Evolutionary conservation across 176 grass and related monocot species (phyloP).

Genomic region (Pharus latifolius): DNA sequence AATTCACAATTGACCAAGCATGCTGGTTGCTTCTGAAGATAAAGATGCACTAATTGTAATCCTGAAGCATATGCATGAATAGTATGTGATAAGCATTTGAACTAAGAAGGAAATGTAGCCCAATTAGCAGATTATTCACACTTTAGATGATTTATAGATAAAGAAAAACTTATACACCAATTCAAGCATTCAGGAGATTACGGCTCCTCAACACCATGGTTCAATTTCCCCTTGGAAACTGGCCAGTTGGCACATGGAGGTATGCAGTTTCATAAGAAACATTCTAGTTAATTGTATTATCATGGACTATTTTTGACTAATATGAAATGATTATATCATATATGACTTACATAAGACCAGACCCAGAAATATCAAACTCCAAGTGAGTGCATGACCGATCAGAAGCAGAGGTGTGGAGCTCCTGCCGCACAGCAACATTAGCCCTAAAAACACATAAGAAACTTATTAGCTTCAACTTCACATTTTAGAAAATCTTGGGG

Average conservation of each 20-base stretch:
- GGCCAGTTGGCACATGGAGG: too few species aligned
- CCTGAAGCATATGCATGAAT: too few species aligned
- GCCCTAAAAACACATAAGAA: conserved; percentile 34
- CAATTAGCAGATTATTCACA: neutral
- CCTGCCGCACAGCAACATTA: conserved; percentile 57
- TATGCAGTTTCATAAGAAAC: neutral
- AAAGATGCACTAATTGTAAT: too few species aligned
- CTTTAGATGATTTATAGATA: neutral
- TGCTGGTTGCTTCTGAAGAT: too few species aligned
- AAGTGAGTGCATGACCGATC: conserved; percentile 89
- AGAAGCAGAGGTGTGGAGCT: conserved; percentile 84
- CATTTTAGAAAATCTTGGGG: neutral
- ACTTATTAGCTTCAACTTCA: neutral
- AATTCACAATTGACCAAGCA: neutral
- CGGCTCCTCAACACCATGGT: too few species aligned
- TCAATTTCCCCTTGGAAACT: too few species aligned
- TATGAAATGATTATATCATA: neutral
- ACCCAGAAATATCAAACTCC: conserved; percentile 85
- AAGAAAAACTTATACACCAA: neutral
- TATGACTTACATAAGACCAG: conserved; percentile 61
- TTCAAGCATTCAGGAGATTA: too few species aligned
- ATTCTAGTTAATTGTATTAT: neutral
- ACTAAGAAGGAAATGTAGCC: neutral
- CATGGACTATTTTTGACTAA: neutral
- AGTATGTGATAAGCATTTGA: neutral